Evolutionary conservation across 208 protist species (phyloP).

Genomic region (Trypanosoma caninum): DNA sequence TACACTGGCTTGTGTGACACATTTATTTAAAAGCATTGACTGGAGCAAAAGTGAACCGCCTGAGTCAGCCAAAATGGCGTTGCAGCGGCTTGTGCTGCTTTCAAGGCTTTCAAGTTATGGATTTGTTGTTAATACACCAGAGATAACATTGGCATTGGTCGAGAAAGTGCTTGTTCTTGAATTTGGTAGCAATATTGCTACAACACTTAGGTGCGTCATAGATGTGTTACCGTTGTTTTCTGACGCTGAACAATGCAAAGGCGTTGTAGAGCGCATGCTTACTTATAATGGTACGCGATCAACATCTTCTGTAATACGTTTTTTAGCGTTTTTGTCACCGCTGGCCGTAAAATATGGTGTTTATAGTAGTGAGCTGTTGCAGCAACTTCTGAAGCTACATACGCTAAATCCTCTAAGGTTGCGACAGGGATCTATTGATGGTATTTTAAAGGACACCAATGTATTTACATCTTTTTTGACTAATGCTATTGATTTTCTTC

Average conservation of each 20-base stretch:
- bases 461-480: conserved; percentile 20
- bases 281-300: conserved; percentile 25
- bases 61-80: neutral
- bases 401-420: conserved; percentile 29
- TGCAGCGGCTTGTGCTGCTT: conserved; percentile 12
- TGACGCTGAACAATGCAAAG: conserved; percentile 12
- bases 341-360: conserved; percentile 25
- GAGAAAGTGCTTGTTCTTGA: conserved; percentile 16
- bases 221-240: conserved; percentile 13
- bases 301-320: conserved; percentile 28
- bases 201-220: conserved; percentile 19
- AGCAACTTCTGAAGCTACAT: conserved; percentile 37
- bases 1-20: conserved; percentile 1
- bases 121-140: conserved; percentile 1
- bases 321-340: conserved; percentile 35
- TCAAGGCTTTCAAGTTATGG: conserved; percentile 7
- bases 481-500: conserved; percentile 24
- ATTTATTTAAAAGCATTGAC: conserved; percentile 6
- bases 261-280: conserved; percentile 32
- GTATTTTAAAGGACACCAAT: conserved; percentile 6
- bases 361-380: conserved; percentile 21
- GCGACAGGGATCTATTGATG: conserved; percentile 17
- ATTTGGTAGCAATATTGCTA: conserved; percentile 14
- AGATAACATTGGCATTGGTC: neutral
- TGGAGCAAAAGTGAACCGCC: neutral